A percentile compares a stretch with the other conserved stretches of the same genome.
Conservation (phyloP, 2,329 filamentous ascomycete genomes). For the Trichophyton equinum region DNA sequence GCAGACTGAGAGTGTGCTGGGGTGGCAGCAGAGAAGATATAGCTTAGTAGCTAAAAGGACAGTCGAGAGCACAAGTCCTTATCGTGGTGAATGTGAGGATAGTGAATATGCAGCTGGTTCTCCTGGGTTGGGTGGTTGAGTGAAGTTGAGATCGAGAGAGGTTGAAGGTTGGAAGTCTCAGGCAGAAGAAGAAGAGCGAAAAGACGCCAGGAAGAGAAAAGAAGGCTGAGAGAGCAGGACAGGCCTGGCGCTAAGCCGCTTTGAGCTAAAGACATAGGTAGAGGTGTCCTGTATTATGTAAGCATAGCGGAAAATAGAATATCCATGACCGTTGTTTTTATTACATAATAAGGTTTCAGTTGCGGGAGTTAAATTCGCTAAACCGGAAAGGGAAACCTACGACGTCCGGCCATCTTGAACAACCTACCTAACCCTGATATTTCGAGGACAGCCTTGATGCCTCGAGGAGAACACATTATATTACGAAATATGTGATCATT, state of each 20-base stretch:
- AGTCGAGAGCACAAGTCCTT: not conserved
- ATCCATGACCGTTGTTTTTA: not conserved
- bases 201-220: not conserved
- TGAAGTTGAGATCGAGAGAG: slow-evolving; percentile 2
- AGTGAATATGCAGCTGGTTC: slow-evolving; percentile 10
- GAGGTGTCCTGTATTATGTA: not conserved
- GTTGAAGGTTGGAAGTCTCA: not conserved
- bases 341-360: not conserved
- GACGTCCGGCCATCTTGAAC: no score
- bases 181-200: not conserved
- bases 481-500: not conserved
- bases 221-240: not conserved
- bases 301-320: not conserved
- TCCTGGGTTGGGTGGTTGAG: not conserved
- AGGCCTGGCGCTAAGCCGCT: not conserved
- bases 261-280: not conserved
- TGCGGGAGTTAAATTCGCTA: no score
- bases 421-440: no score
- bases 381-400: no score
- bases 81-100: not conserved
- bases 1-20: not conserved
- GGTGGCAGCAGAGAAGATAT: not conserved
- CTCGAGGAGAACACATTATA: no score
- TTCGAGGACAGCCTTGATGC: no score
- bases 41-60: not conserved